These are phyloP conservation scores for Candida piceae DNA, from an alignment of 805 yeast genomes.

Conservation along the genomic window DNA sequence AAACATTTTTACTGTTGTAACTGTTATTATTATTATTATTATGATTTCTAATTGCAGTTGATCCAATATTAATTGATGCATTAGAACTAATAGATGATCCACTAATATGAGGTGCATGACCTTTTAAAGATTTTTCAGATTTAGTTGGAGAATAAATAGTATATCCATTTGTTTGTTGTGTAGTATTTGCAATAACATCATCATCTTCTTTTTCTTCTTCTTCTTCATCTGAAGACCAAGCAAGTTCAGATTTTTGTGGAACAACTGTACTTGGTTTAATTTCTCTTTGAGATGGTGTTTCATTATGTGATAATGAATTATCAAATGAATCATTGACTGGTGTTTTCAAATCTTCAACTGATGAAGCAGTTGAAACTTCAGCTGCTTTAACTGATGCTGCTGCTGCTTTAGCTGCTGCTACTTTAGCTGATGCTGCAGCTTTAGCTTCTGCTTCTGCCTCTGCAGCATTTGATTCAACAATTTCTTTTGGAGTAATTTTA, in stretches of 20 bases:
- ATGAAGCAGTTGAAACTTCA: too few relatives aligned
- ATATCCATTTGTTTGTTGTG: background rate
- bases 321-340: conserved; percentile 12
- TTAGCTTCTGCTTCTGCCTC: background rate
- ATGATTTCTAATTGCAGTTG: too few relatives aligned
- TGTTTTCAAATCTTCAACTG: conserved; percentile 6
- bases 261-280: conserved; percentile 62
- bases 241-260: conserved; percentile 80
- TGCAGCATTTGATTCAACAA: conserved; percentile 5
- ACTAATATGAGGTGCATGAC: background rate
- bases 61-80: background rate
- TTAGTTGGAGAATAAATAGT: background rate
- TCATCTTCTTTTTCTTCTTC: conserved; percentile 35
- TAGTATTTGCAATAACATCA: too few relatives aligned
- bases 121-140: background rate
- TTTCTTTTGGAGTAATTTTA: conserved; percentile 9
- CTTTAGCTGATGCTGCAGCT: background rate
- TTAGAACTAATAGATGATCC: background rate
- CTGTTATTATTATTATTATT: too few relatives aligned
- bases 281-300: conserved; percentile 30
- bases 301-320: conserved; percentile 4
- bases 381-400: too few relatives aligned
- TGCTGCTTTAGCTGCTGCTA: background rate
- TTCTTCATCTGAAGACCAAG: conserved; percentile 87
- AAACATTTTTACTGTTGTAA: too few relatives aligned